Evolutionary conservation across 2,329 filamentous ascomycete species (phyloP).

Genomic region (Xylogone sp.): DNA sequence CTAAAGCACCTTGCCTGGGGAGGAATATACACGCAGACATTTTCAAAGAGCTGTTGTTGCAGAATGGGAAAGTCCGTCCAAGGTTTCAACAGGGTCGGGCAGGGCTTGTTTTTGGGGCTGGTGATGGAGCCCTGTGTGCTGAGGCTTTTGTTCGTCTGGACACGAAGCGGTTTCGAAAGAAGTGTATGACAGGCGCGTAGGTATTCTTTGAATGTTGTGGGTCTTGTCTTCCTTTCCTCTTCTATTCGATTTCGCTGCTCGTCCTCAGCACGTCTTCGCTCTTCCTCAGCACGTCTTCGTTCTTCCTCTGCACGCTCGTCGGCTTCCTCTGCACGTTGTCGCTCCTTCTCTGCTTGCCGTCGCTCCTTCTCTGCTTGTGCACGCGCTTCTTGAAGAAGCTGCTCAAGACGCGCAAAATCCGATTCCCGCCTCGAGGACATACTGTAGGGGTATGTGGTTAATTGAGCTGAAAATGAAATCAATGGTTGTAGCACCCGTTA

Average conservation of each 20-base stretch:
- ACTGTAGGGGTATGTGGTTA: too few species aligned
- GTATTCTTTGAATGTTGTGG: conserved; percentile 17
- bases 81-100: conserved; percentile 16
- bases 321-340: conserved; percentile 6
- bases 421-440: too few species aligned
- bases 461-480: too few species aligned
- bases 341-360: conserved; percentile 6
- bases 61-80: conserved; percentile 15
- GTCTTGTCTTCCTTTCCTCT: conserved; percentile 13
- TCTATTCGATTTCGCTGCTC: conserved; percentile 9
- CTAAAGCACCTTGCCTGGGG: conserved; percentile 14
- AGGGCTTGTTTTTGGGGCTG: conserved; percentile 17
- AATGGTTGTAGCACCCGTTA: too few species aligned
- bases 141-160: conserved; percentile 20
- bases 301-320: conserved; percentile 9
- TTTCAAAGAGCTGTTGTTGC: conserved; percentile 14
- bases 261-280: too few species aligned
- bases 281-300: too few species aligned
- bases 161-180: conserved; percentile 17
- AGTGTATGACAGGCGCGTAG: conserved; percentile 14
- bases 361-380: conserved; percentile 3
- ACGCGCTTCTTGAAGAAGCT: conserved; percentile 2
- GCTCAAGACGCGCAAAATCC: conserved; percentile 4
- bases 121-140: conserved; percentile 19
- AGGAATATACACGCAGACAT: conserved; percentile 13